These are phyloP conservation scores for Fagus sylvatica DNA, from an alignment of 306 rosid species.

Conservation along the genomic window DNA sequence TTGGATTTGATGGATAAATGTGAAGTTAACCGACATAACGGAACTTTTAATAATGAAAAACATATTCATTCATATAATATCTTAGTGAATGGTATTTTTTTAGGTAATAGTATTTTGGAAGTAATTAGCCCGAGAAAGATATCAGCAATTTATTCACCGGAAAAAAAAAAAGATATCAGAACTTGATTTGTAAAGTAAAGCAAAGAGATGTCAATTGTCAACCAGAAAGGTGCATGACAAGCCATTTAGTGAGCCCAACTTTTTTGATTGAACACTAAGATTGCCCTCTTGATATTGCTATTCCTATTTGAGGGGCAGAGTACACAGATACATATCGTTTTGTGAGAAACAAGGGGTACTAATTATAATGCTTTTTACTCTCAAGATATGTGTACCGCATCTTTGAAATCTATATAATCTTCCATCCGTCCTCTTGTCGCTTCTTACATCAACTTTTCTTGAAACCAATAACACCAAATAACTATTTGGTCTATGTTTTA, in stretches of 20 bases:
- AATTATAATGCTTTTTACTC: not conserved
- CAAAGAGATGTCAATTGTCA: not conserved
- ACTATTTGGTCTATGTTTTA: too few relatives aligned
- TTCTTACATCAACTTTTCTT: too few relatives aligned
- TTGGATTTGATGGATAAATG: conserved; percentile 11
- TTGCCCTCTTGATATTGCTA: not conserved
- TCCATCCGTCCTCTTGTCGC: not conserved
- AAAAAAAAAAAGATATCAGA: too few relatives aligned
- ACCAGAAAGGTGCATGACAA: not conserved
- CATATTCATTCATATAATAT: too few relatives aligned
- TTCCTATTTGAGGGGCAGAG: not conserved
- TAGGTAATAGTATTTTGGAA: not conserved
- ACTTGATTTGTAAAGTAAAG: not conserved
- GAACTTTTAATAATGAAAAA: too few relatives aligned
- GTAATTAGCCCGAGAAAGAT: too few relatives aligned
- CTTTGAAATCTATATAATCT: not conserved
- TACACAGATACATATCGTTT: not conserved
- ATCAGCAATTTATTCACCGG: too few relatives aligned
- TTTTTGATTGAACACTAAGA: not conserved
- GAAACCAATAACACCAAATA: too few relatives aligned
- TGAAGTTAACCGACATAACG: not conserved
- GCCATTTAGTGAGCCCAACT: not conserved
- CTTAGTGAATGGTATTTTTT: too few relatives aligned
- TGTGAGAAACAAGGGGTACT: not conserved
- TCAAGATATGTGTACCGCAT: not conserved